These are phyloP conservation scores for Trifolium repens DNA, from an alignment of 306 rosid species.

Conservation along the genomic window DNA sequence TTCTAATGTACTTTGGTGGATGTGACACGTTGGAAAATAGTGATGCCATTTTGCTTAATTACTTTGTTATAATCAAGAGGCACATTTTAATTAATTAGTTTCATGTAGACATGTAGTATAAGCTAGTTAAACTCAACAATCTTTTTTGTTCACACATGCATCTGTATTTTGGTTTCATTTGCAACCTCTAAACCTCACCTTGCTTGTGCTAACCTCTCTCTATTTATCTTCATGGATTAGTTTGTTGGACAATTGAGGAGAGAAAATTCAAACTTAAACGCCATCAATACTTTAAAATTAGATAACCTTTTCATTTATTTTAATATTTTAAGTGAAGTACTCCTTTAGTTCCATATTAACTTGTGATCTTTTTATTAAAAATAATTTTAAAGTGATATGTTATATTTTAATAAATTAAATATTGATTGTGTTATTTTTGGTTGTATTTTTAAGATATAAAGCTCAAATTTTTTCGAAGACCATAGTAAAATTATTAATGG, in stretches of 20 bases:
- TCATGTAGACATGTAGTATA: slow-evolving; percentile 8
- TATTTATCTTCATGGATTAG: too few relatives aligned
- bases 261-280: too few relatives aligned
- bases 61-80: background rate
- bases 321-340: too few relatives aligned
- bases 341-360: background rate
- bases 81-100: slow-evolving; percentile 13
- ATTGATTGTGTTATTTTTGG: background rate
- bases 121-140: background rate
- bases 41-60: background rate
- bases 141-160: slow-evolving; percentile 25
- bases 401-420: too few relatives aligned
- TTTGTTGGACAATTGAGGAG: too few relatives aligned
- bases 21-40: slow-evolving; percentile 30
- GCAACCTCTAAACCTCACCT: background rate
- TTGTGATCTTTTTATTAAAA: background rate
- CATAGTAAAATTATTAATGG: too few relatives aligned
- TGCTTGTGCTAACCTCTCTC: background rate
- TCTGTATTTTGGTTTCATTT: background rate
- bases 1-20: background rate
- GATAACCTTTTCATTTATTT: too few relatives aligned
- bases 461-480: too few relatives aligned
- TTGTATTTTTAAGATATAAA: too few relatives aligned
- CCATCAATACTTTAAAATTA: too few relatives aligned
- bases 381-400: too few relatives aligned